Base-by-base conservation (phyloP, 352 stramenopile species). In the Pythium chondricola region DNA sequence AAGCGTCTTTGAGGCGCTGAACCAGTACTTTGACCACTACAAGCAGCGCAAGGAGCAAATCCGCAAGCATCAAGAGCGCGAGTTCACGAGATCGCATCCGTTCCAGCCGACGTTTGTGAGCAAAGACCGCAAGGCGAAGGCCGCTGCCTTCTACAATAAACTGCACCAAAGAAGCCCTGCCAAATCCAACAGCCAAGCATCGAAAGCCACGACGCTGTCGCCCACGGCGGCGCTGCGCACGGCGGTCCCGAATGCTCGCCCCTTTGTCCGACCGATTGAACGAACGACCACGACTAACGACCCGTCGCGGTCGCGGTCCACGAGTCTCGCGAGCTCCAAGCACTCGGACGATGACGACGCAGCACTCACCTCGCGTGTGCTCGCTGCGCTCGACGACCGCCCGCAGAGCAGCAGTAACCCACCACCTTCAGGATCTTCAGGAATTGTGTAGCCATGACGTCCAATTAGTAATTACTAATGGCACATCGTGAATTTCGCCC, bases 1-100 rank as follows among this genome's bases (percentile, higher is more conserved):
- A 24, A 85, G 76, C 48, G 74, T 92, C 13, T 89, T 88, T 43
- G 33, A 74, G 9, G 67, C 71, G 6, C 65, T 91, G 8, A 82
- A 85, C 26, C 74, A 88, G 55, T 83, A 89, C 49, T 83, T 77
- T 29, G 67, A 83, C 20, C 76, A 87, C 48, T 89, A 92, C 49
- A 62, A 71, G 11, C 62, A 80, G 22, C 69, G 70, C 17, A 79
- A 79, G 22, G 60, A 74, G 42, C 65, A 83, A 42, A 55, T 63
- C 13, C 50, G 54, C 32, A 78, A 76, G 38, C 72, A 86, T 54
- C 62, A 74, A 2, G 61, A 80, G 46, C 68, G 69, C 11, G 75
- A 87, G 44, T 83, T 84, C 25, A 63, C 63, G 9, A 69, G 74
- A 36, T 24, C 63, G 7, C 75, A 86, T 39, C 75, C 79, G 20